Evolutionary conservation across 116 monocot species (phyloP).

Genomic region (Iris pallida): DNA sequence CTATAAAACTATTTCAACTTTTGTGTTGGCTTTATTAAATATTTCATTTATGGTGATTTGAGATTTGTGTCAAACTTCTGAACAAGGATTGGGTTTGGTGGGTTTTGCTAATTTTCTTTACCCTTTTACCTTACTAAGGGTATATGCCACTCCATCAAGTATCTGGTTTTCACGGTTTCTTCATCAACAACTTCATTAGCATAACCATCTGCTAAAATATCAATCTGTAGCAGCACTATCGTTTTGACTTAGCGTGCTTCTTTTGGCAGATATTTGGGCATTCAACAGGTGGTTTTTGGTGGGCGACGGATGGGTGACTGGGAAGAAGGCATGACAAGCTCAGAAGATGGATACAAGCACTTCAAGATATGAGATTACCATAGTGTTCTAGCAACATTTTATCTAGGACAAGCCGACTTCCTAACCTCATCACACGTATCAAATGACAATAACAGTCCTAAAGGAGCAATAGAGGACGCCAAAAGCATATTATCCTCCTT

Average conservation of each 20-base stretch:
- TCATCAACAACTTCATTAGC: no score
- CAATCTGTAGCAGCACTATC: not conserved
- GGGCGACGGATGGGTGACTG: constrained; percentile 89
- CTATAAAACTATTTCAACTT: not conserved
- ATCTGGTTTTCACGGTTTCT: not conserved
- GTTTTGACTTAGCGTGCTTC: not conserved
- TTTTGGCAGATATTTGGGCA: constrained; percentile 77
- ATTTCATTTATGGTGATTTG: constrained; percentile 7
- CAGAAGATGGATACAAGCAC: constrained; percentile 84
- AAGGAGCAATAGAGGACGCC: no score
- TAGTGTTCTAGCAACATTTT: no score
- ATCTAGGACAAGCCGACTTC: no score
- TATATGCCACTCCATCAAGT: no score
- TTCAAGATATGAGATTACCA: constrained; percentile 64
- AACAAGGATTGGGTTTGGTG: no score
- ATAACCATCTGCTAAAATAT: no score
- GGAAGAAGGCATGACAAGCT: constrained; percentile 94
- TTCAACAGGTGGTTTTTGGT: constrained; percentile 95
- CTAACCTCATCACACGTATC: no score
- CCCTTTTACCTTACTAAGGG: no score
- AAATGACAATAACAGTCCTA: no score
- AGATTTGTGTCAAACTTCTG: not conserved
- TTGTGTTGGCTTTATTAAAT: not conserved
- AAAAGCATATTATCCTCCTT: no score
- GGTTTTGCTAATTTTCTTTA: no score